A percentile compares a stretch with the other conserved stretches of the same genome.
phyloP scores from a whole-genome alignment of 345 rosid species.

The Hevea brasiliensis region DNA sequence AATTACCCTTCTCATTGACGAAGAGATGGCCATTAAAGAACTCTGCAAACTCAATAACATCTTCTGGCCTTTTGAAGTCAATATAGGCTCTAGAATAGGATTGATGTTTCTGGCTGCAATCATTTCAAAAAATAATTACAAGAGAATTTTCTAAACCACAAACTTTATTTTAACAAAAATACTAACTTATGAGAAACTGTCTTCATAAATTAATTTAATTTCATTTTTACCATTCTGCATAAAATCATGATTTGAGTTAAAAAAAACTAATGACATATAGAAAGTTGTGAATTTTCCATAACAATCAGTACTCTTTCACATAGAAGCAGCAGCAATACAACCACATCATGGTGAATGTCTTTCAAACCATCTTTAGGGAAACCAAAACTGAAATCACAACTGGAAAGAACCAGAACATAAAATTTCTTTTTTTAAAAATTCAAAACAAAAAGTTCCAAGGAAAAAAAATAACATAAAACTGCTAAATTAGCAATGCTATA shows the following conservation, averaged over 20 bases:
- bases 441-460: not conserved
- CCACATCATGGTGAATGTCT: not conserved
- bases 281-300: not conserved
- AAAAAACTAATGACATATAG: not conserved
- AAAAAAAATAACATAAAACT: too few species aligned
- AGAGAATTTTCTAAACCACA: not conserved
- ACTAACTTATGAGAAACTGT: not conserved
- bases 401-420: not conserved
- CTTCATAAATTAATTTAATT: not conserved
- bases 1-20: conserved; percentile 77
- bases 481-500: not conserved
- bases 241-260: not conserved
- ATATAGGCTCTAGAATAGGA: conserved; percentile 62
- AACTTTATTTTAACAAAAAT: not conserved
- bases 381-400: not conserved
- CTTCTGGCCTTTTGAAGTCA: conserved; percentile 59
- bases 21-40: conserved; percentile 70
- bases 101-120: conserved; percentile 60
- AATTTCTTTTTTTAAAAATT: too few species aligned
- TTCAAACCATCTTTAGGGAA: not conserved
- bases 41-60: conserved; percentile 71
- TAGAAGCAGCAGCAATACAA: not conserved
- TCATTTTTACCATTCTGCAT: not conserved
- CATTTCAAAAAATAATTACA: not conserved
- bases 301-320: not conserved